Evolutionary conservation across 331 rosid genomes (phyloP), one percentile per base, ranked within the genome.

Genomic region (Malus hybrid): DNA sequence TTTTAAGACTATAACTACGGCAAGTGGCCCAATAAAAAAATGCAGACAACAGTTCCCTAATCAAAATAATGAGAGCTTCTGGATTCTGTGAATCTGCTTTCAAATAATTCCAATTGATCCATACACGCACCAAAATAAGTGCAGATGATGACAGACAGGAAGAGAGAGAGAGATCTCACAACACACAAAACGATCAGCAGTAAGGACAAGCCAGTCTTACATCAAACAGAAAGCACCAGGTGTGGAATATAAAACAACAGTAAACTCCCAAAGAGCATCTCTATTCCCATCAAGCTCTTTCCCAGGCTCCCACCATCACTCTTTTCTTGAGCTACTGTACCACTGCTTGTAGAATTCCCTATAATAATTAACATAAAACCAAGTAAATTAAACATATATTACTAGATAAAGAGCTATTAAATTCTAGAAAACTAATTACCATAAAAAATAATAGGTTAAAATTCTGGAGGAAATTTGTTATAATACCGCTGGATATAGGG

Each of bases 281-380:
- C 78, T 12, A 65, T 33, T 80, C 76, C 79, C 27, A 33, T 2
- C 79, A 71, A 65, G 73, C 54, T 70, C 75, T 74, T 81, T 46
- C 85, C 72, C 64, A 46, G 33, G 22, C 36, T 80, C 73, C 83
- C 82, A 15, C 73, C 85, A 24, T 66, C 85, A 71, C 77, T 76
- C 54, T 70, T 78, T 3, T 18, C 76, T 8, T 65, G 75, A 18
- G 76, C 73, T 28, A 15, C 70, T 57, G 75, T 28, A 18, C 74
- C 81, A 19, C 46, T 29, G 56, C 80, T 63, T 44, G 83, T 72
- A 56, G 90, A 78, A 71, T 39, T 80, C 68, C 76, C 88, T 71
- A n/a, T 55, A 33, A 22, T 15, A 22, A 62, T 63, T 15, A 32
- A 59, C 50, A 66, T 52, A 63, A 32, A 83, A 13, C 5, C 27